phyloP scores from a whole-genome alignment of 257 asterid genomes.

The Cynanchum wilfordii region DNA sequence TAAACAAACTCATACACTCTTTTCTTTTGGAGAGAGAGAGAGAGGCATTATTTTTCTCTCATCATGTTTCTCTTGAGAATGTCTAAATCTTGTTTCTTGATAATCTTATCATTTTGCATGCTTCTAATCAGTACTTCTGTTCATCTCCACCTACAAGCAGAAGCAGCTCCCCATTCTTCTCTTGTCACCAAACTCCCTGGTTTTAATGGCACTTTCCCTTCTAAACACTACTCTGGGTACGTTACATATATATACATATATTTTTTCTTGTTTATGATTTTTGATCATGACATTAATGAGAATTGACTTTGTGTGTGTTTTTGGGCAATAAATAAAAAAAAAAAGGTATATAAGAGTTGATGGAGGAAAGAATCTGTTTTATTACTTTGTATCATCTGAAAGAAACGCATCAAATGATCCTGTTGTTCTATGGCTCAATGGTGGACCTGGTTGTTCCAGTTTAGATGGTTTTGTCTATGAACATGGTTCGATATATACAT shows the following conservation, averaged over 20 bases:
- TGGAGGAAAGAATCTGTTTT: conserved; percentile 42
- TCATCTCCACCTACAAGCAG: conserved; percentile 28
- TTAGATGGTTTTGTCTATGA: conserved; percentile 68
- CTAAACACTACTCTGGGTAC: conserved; percentile 57
- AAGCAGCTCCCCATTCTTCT: conserved; percentile 43
- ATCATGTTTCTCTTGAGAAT: not conserved
- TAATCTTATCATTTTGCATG: not conserved
- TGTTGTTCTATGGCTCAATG: conserved; percentile 60
- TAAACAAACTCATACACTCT: too few relatives aligned
- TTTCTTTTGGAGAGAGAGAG: too few relatives aligned
- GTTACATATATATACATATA: not conserved
- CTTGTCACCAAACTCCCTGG: conserved; percentile 44
- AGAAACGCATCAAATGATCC: conserved; percentile 42
- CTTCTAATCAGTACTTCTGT: not conserved
- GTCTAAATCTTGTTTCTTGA: not conserved
- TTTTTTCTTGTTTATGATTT: not conserved
- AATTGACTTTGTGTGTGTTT: not conserved
- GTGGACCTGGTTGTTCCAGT: conserved; percentile 70
- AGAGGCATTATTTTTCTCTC: too few relatives aligned
- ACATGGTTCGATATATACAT: conserved; percentile 29
- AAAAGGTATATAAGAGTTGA: conserved; percentile 39
- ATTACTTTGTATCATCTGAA: conserved; percentile 55
- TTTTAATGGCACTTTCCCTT: conserved; percentile 50
- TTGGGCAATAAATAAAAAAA: too few relatives aligned
- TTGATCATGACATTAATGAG: not conserved